Base-by-base conservation (phyloP, 1,284 basidiomycete genomes). In the Pyrrhoderma noxium region DNA sequence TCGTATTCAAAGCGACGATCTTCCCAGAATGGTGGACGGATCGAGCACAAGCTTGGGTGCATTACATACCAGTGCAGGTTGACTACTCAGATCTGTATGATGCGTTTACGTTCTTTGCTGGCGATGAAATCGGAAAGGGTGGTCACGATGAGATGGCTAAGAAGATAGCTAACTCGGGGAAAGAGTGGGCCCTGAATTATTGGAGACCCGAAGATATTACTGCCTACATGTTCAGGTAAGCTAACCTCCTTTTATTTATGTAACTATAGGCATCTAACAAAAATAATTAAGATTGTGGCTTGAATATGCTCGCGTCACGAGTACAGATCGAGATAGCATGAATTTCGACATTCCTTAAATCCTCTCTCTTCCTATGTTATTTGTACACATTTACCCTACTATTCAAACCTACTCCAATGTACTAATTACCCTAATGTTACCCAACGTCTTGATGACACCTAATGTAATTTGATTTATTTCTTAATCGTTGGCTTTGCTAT, bases 171-270 rank as follows among this genome's bases (percentile, higher is more conserved):
- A 55, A 62, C 3, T 72, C 71, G 0, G 83, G 82, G 0, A 70
- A 74, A 40, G 60, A 70, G 19, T 86, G 83, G 83, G 82, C 77
- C 57, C 67, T 70, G 54, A 69, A 60, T 0, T 82, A 73, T 59
- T 86, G 82, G 80, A 69, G 82, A 42, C 69, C 68, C 52, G 79
- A 82, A 58, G 84, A 87, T 62, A 69, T 86, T 67, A 70, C 73
- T 38, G 76, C 81, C 8, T 84, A 84, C 64, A 67, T 76, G 54
- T 82, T 79, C 61, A 70, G 81, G 79, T 79, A 41, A 51, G 69
- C 60, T 23, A 31, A 31, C 36, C 31, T 34, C 1, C 22, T 40
- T 18, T 22, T 27, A 14, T 34, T 4, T 19, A 3, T 37, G 13
- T 25, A 23, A n/a, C 19, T 31, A 22, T 45, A n/a, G 16, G 40